Conservation (phyloP, 2,329 filamentous ascomycete species). For the Trichoderma koningii region DNA sequence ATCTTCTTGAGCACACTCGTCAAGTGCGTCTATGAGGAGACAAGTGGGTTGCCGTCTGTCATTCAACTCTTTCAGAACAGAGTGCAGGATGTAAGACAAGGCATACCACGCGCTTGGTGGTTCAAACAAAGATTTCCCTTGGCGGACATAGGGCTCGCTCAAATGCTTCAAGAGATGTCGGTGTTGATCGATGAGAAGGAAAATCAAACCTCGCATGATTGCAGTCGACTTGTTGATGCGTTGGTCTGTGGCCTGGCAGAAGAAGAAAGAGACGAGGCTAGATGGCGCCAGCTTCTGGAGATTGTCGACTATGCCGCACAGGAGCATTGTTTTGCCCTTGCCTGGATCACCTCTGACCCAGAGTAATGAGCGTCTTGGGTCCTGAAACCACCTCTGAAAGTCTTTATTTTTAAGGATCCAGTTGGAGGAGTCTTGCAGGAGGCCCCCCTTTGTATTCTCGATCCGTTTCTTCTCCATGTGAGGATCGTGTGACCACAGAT, state of each 20-base stretch:
- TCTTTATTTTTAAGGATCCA: background rate
- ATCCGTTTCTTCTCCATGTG: background rate
- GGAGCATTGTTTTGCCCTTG: conserved; percentile 50
- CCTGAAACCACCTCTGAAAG: conserved; percentile 18
- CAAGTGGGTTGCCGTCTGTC: background rate
- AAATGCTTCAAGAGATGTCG: conserved; percentile 41
- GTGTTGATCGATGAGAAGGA: conserved; percentile 41
- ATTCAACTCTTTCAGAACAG: conserved; percentile 43
- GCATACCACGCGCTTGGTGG: conserved; percentile 43
- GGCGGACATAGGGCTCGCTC: conserved; percentile 38
- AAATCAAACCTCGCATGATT: conserved; percentile 40
- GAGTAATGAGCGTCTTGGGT: conserved; percentile 34
- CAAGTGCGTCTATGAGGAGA: conserved; percentile 50
- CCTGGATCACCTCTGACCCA: conserved; percentile 46
- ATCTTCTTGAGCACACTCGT: conserved; percentile 38
- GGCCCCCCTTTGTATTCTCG: background rate
- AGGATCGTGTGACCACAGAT: background rate
- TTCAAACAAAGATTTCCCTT: conserved; percentile 43
- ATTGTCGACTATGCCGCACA: conserved; percentile 41
- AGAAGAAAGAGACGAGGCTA: conserved; percentile 1
- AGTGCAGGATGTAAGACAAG: conserved; percentile 42
- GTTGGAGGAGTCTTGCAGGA: background rate
- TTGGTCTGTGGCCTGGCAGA: conserved; percentile 32
- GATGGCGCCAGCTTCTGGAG: background rate
- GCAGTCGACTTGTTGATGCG: conserved; percentile 43